A percentile compares a stretch with the other conserved stretches of the same genome.
These are phyloP conservation scores for Fragosphaeria purpurea DNA, from an alignment of 2,329 filamentous ascomycete genomes.

Conservation along the genomic window DNA sequence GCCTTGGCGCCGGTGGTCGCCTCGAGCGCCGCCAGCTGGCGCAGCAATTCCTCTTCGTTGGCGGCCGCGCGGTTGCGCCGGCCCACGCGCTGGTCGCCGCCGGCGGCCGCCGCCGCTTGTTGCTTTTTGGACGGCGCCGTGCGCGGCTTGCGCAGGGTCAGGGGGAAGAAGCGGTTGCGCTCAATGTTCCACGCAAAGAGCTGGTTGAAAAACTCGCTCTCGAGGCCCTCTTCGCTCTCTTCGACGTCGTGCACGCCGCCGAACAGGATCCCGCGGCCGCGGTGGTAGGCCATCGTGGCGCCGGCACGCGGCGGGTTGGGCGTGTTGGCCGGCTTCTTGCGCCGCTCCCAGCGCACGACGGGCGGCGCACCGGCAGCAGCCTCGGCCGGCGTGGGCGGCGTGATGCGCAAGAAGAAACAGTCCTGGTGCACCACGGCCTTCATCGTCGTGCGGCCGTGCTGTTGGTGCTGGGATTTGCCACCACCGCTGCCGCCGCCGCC, in stretches of 20 bases:
- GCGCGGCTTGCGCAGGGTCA: conserved; percentile 66
- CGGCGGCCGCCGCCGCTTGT: conserved; percentile 26
- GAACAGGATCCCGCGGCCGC: conserved; percentile 84
- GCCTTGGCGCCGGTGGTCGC: conserved; percentile 24
- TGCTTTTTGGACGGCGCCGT: conserved; percentile 50
- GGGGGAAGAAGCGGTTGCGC: conserved; percentile 85
- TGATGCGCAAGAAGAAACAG: conserved; percentile 83
- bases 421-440: conserved; percentile 90
- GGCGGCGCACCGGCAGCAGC: conserved; percentile 56
- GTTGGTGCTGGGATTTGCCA: conserved; percentile 25
- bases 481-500: conserved; percentile 35
- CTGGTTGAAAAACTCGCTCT: conserved; percentile 93
- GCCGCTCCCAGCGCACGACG: conserved; percentile 76
- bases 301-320: conserved; percentile 78
- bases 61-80: conserved; percentile 71
- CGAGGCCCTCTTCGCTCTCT: conserved; percentile 85
- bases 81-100: conserved; percentile 37
- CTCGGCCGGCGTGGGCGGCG: conserved; percentile 54
- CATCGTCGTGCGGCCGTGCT: conserved; percentile 59
- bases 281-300: conserved; percentile 88
- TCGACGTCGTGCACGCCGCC: conserved; percentile 92
- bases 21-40: conserved; percentile 78
- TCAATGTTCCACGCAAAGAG: conserved; percentile 93
- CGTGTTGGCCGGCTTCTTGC: conserved; percentile 84
- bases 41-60: conserved; percentile 81